Percentiles rank a stretch among this genome's conserved stretches.
Conservation (phyloP, 1,139 yeast species). For the Ogataea hybrid region DNA sequence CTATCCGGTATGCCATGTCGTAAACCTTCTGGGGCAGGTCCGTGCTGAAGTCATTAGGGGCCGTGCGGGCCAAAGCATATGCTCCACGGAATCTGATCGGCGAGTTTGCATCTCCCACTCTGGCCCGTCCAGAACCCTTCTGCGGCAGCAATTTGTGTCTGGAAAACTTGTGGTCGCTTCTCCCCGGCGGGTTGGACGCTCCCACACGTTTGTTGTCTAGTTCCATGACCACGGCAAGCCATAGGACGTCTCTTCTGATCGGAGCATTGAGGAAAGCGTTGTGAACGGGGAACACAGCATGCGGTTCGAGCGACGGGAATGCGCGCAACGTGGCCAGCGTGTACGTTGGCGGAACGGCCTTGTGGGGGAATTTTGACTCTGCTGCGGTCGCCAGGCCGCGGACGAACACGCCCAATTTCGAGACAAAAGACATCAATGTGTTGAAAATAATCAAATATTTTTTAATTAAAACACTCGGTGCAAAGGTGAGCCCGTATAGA, state of each 20-base stretch:
- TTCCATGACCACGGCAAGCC: slow-evolving; percentile 94
- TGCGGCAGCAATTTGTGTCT: slow-evolving; percentile 82
- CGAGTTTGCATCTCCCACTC: slow-evolving; percentile 94
- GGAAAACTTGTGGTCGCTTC: slow-evolving; percentile 84
- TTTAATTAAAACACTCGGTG: background rate
- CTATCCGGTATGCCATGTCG: slow-evolving; percentile 72
- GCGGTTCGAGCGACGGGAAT: slow-evolving; percentile 90
- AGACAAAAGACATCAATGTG: slow-evolving; percentile 1
- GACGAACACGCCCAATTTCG: background rate
- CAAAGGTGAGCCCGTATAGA: slow-evolving; percentile 1
- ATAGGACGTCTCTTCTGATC: slow-evolving; percentile 82
- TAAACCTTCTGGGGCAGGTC: slow-evolving; percentile 76
- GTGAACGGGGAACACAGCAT: slow-evolving; percentile 72
- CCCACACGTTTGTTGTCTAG: slow-evolving; percentile 90
- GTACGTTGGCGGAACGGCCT: slow-evolving; percentile 58
- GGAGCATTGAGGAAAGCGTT: slow-evolving; percentile 66
- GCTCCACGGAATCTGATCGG: slow-evolving; percentile 92
- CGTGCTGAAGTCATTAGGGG: slow-evolving; percentile 89
- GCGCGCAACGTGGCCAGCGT: slow-evolving; percentile 78
- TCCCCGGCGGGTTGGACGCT: slow-evolving; percentile 78
- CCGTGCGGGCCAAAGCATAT: slow-evolving; percentile 83
- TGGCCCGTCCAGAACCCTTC: slow-evolving; percentile 93
- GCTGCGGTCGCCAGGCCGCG: slow-evolving; percentile 2
- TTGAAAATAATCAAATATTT: background rate
- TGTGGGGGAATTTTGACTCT: slow-evolving; percentile 22